These are phyloP conservation scores for Globomyces sp. DNA, from an alignment of 371 early-diverging fungal genomes.

Conservation along the genomic window DNA sequence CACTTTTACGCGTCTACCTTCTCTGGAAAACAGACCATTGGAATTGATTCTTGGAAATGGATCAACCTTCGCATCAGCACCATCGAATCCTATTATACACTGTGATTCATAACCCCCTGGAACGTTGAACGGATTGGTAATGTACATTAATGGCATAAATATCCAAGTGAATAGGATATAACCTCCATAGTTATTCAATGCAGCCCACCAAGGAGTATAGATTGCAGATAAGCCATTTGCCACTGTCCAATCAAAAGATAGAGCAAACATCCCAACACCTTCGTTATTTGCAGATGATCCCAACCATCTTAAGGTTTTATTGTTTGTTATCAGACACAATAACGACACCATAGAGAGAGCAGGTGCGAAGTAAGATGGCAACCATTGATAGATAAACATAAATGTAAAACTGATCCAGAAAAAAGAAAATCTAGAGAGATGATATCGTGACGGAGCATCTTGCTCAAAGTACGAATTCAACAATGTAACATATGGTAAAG, in stretches of 20 bases:
- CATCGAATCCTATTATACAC: not conserved
- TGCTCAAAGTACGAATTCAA: constrained; percentile 68
- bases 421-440: constrained; percentile 47
- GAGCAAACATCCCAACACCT: constrained; percentile 27
- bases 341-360: constrained; percentile 66
- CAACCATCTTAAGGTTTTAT: constrained; percentile 5
- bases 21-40: not conserved
- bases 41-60: constrained; percentile 14
- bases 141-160: constrained; percentile 70
- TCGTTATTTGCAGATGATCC: constrained; percentile 6
- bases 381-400: constrained; percentile 66
- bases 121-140: constrained; percentile 55
- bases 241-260: constrained; percentile 35
- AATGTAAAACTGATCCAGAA: constrained; percentile 54
- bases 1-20: not conserved
- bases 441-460: not conserved
- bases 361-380: constrained; percentile 72
- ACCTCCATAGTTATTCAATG: constrained; percentile 24
- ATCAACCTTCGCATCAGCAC: not conserved
- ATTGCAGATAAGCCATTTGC: constrained; percentile 20
- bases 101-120: constrained; percentile 7
- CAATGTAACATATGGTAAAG: constrained; percentile 68
- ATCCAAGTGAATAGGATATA: constrained; percentile 47
- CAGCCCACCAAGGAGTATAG: constrained; percentile 30
- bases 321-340: constrained; percentile 51